phyloP scores from a whole-genome alignment of 2,329 filamentous ascomycete species.

The Curvularia lunata region DNA sequence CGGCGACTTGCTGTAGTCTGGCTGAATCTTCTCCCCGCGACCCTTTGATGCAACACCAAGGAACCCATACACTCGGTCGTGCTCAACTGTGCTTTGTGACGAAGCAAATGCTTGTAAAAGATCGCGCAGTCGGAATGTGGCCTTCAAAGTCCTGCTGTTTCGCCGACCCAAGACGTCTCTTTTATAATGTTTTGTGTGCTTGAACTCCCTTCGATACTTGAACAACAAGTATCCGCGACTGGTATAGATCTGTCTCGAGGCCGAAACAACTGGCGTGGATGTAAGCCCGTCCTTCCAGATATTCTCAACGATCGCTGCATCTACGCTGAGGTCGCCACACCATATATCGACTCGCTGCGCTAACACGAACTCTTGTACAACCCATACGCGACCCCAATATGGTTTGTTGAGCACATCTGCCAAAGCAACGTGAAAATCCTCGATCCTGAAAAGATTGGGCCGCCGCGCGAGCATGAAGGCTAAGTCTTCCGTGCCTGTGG shows the following conservation, averaged over 20 bases:
- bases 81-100: conserved; percentile 17
- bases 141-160: conserved; percentile 11
- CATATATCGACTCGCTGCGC: conserved; percentile 20
- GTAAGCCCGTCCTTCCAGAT: conserved; percentile 16
- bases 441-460: conserved; percentile 11
- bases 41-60: conserved; percentile 18
- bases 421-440: conserved; percentile 14
- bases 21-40: conserved; percentile 14
- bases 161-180: conserved; percentile 17
- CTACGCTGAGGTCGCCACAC: conserved; percentile 17
- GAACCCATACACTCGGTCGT: conserved; percentile 24
- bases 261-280: conserved; percentile 2
- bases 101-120: conserved; percentile 19
- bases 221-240: conserved; percentile 20
- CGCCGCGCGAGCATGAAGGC: conserved; percentile 19
- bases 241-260: conserved; percentile 2
- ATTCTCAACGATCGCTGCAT: conserved; percentile 13
- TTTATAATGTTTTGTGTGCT: conserved; percentile 13
- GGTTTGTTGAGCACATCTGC: conserved; percentile 15
- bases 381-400: conserved; percentile 23
- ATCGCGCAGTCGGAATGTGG: conserved; percentile 21
- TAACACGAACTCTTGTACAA: conserved; percentile 24
- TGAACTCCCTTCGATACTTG: conserved; percentile 20
- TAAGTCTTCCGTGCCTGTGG: conserved; percentile 12
- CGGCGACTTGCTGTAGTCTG: conserved; percentile 18